Evolutionary conservation across 257 asterid species (phyloP), one percentile per base, ranked within the genome.

Genomic region (Ballota nigra): DNA sequence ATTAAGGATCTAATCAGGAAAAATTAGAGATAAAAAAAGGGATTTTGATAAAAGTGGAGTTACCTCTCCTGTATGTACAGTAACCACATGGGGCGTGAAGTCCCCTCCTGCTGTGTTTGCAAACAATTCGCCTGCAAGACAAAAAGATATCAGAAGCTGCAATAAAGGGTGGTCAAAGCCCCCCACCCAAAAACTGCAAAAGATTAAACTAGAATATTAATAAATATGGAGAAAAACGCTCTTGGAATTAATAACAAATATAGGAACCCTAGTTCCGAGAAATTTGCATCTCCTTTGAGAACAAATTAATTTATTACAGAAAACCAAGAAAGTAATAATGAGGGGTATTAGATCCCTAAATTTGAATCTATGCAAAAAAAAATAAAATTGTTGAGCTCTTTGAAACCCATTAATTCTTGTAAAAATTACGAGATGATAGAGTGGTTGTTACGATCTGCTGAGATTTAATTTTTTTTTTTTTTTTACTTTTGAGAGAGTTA

Each of bases 61-160:
- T 81, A 88, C 98, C 96, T 92, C 97, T 85, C 98, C 98, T 5
- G 98, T 64, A 65, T 86, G 73, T 57, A 87, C 97, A 43, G 89
- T 89, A 64, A 92, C 89, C 61, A 92, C 90, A 68, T 92, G 97
- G 7, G 98, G 96, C 33, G 92, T 89, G 60, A 92, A 92, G 73
- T 89, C 95, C 49, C 86, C 87, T 45, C 97, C 96, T 16, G 98
- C 98, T 2, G 98, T 92, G 85, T 69, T 87, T 59, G 91, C 83
- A 74, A 89, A 86, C 76, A 88, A 69, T 65, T 92, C 96, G 69
- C 98, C 98, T 89, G 80, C 84, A 81, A 52, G 40, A 28, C 6
- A 41, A 18, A 5, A 5, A 5, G 13, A 9, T 20, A 8, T 57
- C 0, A 8, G 33, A 63, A 41, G 28, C 67, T 28, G 34, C 23